Conservation (phyloP, 164 flowering plant genomes). For the Santalum album region DNA sequence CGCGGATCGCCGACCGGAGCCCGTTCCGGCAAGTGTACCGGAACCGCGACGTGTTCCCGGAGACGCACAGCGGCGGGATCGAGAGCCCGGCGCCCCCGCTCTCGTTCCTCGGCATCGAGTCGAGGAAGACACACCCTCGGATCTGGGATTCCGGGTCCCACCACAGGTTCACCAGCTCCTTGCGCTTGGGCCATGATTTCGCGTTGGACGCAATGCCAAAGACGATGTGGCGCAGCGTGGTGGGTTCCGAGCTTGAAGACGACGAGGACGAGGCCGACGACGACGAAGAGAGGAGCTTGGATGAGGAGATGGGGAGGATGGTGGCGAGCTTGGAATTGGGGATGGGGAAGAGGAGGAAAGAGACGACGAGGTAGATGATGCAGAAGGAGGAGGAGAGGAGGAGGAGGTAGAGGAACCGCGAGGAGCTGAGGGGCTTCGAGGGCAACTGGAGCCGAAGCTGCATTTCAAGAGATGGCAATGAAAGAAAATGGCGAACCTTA, state of each 20-base stretch:
- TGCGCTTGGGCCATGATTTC: conserved; percentile 32
- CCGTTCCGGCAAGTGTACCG: conserved; percentile 42
- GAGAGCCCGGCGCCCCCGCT: too few species aligned
- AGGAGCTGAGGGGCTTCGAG: background rate
- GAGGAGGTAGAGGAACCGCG: background rate
- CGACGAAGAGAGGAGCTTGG: background rate
- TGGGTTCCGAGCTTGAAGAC: conserved; percentile 1
- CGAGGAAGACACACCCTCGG: conserved; percentile 50
- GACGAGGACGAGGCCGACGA: background rate
- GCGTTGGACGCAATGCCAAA: conserved; percentile 40
- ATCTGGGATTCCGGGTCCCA: conserved; percentile 30
- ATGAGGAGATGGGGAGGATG: background rate
- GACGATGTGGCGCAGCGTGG: conserved; percentile 32
- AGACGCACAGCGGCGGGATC: conserved; percentile 40
- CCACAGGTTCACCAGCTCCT: conserved; percentile 33
- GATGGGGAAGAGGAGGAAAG: background rate
- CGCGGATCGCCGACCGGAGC: conserved; percentile 35
- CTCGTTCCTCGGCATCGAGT: conserved; percentile 9
- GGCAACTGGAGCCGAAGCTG: too few species aligned
- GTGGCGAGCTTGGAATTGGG: background rate
- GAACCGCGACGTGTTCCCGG: conserved; percentile 42
- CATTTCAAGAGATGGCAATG: too few species aligned
- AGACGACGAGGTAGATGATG: background rate
- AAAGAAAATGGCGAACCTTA: too few species aligned
- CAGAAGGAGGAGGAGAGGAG: conserved; percentile 4